phyloP scores from a whole-genome alignment of 805 yeast genomes.

The Jamesozyma piceae region DNA sequence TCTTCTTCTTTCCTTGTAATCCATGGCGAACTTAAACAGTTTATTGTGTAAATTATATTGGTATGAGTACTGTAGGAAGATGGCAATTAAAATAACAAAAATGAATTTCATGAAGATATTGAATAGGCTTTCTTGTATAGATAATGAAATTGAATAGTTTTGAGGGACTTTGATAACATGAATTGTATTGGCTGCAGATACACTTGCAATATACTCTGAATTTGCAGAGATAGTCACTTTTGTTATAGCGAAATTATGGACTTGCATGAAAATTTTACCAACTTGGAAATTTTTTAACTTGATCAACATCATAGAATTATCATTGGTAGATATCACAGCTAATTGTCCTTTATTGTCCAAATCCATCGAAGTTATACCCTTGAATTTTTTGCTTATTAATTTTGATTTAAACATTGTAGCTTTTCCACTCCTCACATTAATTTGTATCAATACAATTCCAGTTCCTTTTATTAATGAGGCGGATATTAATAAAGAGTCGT shows the following conservation, averaged over 20 bases:
- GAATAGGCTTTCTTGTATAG: constrained; percentile 14
- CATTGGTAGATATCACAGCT: constrained; percentile 41
- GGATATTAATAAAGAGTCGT: constrained; percentile 34
- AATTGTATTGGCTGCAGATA: constrained; percentile 70
- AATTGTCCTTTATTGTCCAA: constrained; percentile 28
- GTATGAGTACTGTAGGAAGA: constrained; percentile 14
- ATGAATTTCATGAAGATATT: constrained; percentile 15
- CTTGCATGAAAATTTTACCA: constrained; percentile 44
- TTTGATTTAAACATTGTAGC: constrained; percentile 20
- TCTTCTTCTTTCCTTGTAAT: not conserved
- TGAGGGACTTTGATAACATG: constrained; percentile 54
- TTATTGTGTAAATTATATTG: constrained; percentile 18
- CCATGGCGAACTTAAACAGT: constrained; percentile 7
- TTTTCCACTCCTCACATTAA: constrained; percentile 24
- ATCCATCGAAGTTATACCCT: constrained; percentile 50
- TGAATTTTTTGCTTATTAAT: constrained; percentile 31
- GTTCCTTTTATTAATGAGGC: constrained; percentile 34
- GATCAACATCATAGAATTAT: constrained; percentile 54
- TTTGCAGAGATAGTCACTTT: constrained; percentile 57
- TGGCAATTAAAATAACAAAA: constrained; percentile 17
- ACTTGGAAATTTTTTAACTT: constrained; percentile 43
- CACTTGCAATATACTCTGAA: constrained; percentile 59
- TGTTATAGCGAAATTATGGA: constrained; percentile 75
- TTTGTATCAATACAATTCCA: constrained; percentile 33
- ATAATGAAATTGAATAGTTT: constrained; percentile 32